Conservation (phyloP, 805 yeast genomes). For the Kodamaea leandrae region DNA sequence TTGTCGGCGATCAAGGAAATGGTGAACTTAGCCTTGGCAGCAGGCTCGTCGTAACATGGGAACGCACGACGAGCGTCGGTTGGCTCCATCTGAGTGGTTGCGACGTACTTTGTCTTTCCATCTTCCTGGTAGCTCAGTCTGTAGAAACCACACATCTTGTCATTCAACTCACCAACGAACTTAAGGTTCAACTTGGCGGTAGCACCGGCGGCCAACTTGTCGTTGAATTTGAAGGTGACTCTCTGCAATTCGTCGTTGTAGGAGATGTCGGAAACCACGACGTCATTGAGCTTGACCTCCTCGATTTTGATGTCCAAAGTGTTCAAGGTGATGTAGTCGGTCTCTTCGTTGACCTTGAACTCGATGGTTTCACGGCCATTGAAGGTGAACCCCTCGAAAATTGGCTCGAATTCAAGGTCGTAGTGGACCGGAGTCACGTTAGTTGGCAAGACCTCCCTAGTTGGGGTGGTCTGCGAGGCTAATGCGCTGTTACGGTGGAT, state of each 20-base stretch:
- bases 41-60: conserved; percentile 85
- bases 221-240: conserved; percentile 39
- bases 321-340: conserved; percentile 54
- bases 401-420: conserved; percentile 40
- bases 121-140: conserved; percentile 62
- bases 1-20: conserved; percentile 57
- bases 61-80: conserved; percentile 85
- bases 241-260: conserved; percentile 39
- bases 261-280: conserved; percentile 19
- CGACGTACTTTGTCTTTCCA: conserved; percentile 67
- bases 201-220: conserved; percentile 33
- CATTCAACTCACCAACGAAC: conserved; percentile 65
- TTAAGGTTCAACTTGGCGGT: conserved; percentile 46
- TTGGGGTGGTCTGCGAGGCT: conserved; percentile 13
- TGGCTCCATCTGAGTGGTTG: conserved; percentile 84
- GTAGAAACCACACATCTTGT: conserved; percentile 82
- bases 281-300: conserved; percentile 39
- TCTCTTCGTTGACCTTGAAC: conserved; percentile 48
- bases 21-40: conserved; percentile 70
- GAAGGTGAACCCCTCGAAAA: conserved; percentile 55
- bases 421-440: conserved; percentile 43
- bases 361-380: conserved; percentile 55
- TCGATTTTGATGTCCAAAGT: conserved; percentile 62
- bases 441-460: conserved; percentile 43
- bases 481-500: conserved; percentile 4